These are phyloP conservation scores for Cladosporium sp. DNA, from an alignment of 2,329 filamentous ascomycete species.

Conservation along the genomic window DNA sequence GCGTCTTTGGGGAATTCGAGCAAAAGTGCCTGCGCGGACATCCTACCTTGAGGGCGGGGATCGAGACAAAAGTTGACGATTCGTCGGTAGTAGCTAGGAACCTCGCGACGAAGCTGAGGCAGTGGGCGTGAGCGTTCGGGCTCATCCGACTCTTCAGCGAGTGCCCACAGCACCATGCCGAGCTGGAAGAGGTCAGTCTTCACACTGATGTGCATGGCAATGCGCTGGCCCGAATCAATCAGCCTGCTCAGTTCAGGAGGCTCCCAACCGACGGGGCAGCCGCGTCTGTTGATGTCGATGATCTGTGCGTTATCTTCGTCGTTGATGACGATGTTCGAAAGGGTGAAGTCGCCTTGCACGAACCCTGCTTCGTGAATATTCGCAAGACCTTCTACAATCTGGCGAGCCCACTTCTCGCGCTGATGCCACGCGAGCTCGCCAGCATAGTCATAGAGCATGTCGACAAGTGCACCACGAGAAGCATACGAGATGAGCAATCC, in stretches of 20 bases:
- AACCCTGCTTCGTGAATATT: slow-evolving; percentile 96
- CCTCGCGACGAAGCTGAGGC: slow-evolving; percentile 49
- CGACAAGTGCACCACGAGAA: slow-evolving; percentile 80
- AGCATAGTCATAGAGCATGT: slow-evolving; percentile 79
- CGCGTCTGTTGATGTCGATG: slow-evolving; percentile 95
- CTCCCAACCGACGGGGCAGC: slow-evolving; percentile 98
- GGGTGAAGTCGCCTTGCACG: slow-evolving; percentile 94
- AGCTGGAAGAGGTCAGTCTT: slow-evolving; percentile 96
- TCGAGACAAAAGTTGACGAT: slow-evolving; percentile 75
- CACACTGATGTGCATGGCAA: slow-evolving; percentile 96
- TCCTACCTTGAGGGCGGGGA: slow-evolving; percentile 65
- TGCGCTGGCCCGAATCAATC: slow-evolving; percentile 81
- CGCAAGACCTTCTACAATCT: slow-evolving; percentile 83
- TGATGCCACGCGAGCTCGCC: slow-evolving; percentile 62
- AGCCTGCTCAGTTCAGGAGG: slow-evolving; percentile 84
- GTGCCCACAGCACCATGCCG: slow-evolving; percentile 93
- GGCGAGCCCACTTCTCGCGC: slow-evolving; percentile 81
- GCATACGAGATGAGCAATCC: slow-evolving; percentile 88
- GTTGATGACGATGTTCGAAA: slow-evolving; percentile 96
- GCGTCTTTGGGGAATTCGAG: slow-evolving; percentile 56
- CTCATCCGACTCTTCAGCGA: slow-evolving; percentile 84
- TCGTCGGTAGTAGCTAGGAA: slow-evolving; percentile 75
- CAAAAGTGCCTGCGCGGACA: slow-evolving; percentile 70
- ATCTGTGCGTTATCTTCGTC: slow-evolving; percentile 82
- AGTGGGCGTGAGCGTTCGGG: slow-evolving; percentile 76